phyloP scores from a whole-genome alignment of 1,284 basidiomycete species.

The Farysia itapuensis region DNA sequence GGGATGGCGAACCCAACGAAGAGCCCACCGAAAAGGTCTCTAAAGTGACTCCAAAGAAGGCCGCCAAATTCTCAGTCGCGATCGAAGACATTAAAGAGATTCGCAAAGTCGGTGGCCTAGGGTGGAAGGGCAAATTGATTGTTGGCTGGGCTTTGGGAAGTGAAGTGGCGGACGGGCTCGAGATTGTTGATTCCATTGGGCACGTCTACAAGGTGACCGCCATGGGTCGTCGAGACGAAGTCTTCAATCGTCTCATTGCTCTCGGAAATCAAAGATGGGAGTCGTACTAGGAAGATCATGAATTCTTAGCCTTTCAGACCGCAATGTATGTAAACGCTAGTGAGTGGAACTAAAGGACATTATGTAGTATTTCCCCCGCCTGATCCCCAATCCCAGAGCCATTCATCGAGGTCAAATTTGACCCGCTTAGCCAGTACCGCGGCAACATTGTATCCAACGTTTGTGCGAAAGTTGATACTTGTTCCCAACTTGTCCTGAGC shows the following conservation, averaged over 20 bases:
- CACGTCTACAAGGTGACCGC: slow-evolving; percentile 53
- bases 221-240: slow-evolving; percentile 57
- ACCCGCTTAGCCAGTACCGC: slow-evolving; percentile 25
- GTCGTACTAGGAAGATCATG: slow-evolving; percentile 8
- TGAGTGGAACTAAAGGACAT: neutral
- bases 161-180: slow-evolving; percentile 45
- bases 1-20: slow-evolving; percentile 8
- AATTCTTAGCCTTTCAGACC: too few relatives aligned
- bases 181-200: slow-evolving; percentile 43
- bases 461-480: slow-evolving; percentile 34
- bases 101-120: slow-evolving; percentile 57
- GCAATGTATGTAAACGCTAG: too few relatives aligned
- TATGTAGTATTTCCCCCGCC: slow-evolving; percentile 3
- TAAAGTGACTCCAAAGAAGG: slow-evolving; percentile 10
- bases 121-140: slow-evolving; percentile 58
- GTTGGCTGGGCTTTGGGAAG: slow-evolving; percentile 46
- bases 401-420: slow-evolving; percentile 38
- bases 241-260: slow-evolving; percentile 56
- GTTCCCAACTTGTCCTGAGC: slow-evolving; percentile 29
- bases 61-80: slow-evolving; percentile 41
- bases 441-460: slow-evolving; percentile 28
- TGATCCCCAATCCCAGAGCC: slow-evolving; percentile 43
- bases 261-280: slow-evolving; percentile 42
- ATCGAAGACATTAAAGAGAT: slow-evolving; percentile 56
- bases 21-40: slow-evolving; percentile 30